Conservation (phyloP, 768 basidiomycete species). For the Suillus cothurnatus region DNA sequence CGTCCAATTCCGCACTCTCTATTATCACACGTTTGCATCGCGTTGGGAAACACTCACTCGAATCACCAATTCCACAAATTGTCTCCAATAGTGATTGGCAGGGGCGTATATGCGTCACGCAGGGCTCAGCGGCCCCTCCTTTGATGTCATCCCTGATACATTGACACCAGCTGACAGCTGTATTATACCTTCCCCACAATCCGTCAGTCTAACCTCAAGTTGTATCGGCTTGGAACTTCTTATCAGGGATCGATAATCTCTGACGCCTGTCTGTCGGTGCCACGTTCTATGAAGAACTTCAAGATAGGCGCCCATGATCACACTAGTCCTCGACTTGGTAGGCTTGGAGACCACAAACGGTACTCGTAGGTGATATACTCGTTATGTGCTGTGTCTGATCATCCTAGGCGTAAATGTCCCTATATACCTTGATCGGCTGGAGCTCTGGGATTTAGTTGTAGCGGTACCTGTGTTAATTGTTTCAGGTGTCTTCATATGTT, state of each 20-base stretch:
- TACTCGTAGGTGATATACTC: not conserved
- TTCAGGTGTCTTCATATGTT: not conserved
- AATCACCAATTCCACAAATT: not conserved
- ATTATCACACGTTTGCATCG: constrained; percentile 8
- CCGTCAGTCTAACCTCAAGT: not conserved
- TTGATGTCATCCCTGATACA: not conserved
- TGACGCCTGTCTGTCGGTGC: not conserved
- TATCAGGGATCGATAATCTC: constrained; percentile 14
- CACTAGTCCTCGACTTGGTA: not conserved
- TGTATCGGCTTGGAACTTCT: not conserved
- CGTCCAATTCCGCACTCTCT: not conserved
- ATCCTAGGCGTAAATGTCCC: not conserved
- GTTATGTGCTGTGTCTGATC: not conserved
- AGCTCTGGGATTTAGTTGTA: not conserved
- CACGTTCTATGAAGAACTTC: constrained; percentile 1
- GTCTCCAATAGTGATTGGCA: not conserved
- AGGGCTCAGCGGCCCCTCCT: not conserved
- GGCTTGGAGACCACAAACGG: not conserved
- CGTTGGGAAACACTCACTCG: not conserved
- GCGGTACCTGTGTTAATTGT: not conserved
- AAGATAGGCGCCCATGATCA: not conserved
- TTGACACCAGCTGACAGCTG: not conserved
- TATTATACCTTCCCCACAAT: not conserved
- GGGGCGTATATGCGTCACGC: not conserved
- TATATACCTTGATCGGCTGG: not conserved